Conservation (phyloP, 495 filamentous ascomycete genomes). For the Haplographium delicatum region DNA sequence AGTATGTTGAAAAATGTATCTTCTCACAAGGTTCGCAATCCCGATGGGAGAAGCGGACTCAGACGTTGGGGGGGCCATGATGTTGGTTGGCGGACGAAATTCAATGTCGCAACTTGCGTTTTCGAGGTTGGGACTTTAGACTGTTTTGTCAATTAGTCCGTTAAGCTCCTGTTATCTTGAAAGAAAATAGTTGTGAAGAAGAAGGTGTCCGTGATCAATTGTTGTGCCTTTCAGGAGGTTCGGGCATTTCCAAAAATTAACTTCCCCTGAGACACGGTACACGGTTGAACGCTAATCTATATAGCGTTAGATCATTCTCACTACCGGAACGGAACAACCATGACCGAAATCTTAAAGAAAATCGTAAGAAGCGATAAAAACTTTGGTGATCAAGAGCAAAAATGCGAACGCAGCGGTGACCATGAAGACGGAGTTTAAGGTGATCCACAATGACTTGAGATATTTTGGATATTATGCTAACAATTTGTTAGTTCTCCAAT, state of each 20-base stretch:
- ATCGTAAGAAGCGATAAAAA: background rate
- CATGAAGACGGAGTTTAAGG: slow-evolving; percentile 97
- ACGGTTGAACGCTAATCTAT: background rate
- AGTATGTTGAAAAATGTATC: slow-evolving; percentile 3
- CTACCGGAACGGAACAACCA: background rate
- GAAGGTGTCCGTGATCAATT: slow-evolving; percentile 2
- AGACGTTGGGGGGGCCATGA: slow-evolving; percentile 69
- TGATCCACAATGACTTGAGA: slow-evolving; percentile 25
- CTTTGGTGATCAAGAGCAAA: background rate
- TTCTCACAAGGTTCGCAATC: slow-evolving; percentile 74
- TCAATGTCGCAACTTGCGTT: no score
- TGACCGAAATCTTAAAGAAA: background rate
- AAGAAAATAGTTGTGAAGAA: background rate
- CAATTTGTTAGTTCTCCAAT: slow-evolving; percentile 72
- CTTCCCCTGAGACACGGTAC: background rate
- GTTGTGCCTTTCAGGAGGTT: slow-evolving; percentile 1
- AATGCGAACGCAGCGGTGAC: slow-evolving; percentile 31
- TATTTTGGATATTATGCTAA: background rate
- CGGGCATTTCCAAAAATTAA: background rate
- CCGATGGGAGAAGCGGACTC: slow-evolving; percentile 93
- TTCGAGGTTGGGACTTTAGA: no score
- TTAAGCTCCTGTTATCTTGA: background rate
- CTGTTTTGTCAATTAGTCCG: no score
- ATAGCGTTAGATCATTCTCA: slow-evolving; percentile 3
- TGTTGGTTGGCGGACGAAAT: no score